Conservation (phyloP, 1,139 yeast genomes). For the Scheffersomyces illinoinensis region DNA sequence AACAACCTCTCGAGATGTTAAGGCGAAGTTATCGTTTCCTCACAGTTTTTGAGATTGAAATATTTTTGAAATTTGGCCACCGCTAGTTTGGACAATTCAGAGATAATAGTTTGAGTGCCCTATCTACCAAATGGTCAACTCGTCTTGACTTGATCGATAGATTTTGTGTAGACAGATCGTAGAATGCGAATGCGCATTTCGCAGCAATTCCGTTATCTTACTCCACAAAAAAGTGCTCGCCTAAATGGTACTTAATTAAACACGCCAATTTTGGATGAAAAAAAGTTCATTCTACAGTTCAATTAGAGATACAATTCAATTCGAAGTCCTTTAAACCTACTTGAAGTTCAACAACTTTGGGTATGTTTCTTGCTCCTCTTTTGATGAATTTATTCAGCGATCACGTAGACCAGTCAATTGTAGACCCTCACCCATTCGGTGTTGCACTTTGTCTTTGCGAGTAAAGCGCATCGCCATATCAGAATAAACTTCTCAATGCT, state of each 20-base stretch:
- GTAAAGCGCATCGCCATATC: background rate
- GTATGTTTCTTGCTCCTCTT: background rate
- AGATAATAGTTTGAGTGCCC: background rate
- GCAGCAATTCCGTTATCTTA: background rate
- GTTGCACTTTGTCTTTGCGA: background rate
- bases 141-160: background rate
- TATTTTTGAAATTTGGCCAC: no score
- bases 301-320: background rate
- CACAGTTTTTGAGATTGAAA: no score
- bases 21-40: no score
- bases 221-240: background rate
- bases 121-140: background rate
- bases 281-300: background rate
- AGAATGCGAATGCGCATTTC: background rate
- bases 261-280: background rate
- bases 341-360: background rate
- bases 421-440: background rate
- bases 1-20: no score
- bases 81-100: no score
- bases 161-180: background rate
- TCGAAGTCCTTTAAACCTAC: background rate
- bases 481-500: background rate
- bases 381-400: background rate
- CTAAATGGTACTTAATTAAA: background rate
- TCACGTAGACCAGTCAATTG: background rate